Conservation (phyloP, 441 rosid species). For the Hura crepitans region DNA sequence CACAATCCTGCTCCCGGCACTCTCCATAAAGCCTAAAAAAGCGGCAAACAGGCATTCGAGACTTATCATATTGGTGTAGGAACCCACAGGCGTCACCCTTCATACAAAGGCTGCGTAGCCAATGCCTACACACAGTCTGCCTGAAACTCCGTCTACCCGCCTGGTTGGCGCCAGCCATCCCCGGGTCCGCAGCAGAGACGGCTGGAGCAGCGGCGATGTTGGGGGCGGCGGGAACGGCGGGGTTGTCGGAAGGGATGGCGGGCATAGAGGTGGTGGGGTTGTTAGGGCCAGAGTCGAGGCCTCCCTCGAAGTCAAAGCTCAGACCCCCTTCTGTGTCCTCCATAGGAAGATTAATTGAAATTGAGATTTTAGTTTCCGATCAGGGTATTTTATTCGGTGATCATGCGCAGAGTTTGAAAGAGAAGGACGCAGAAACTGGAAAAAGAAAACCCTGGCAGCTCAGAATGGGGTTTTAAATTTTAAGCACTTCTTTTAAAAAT, state of each 20-base stretch:
- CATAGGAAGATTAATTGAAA: no score
- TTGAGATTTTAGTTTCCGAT: no score
- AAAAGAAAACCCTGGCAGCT: no score
- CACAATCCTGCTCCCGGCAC: constrained; percentile 98
- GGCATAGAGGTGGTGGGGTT: constrained; percentile 52
- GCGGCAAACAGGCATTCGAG: constrained; percentile 96
- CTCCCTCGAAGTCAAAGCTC: constrained; percentile 95
- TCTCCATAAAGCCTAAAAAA: constrained; percentile 83
- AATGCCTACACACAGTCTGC: constrained; percentile 97
- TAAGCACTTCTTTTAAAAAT: no score
- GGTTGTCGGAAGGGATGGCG: constrained; percentile 39
- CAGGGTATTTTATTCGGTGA: no score
- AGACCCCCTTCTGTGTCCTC: constrained; percentile 43
- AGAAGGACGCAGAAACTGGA: no score
- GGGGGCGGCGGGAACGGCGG: constrained; percentile 23
- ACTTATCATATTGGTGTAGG: constrained; percentile 93
- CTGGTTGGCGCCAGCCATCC: background rate
- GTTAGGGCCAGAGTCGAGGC: constrained; percentile 61
- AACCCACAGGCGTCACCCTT: constrained; percentile 98
- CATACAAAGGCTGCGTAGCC: constrained; percentile 98
- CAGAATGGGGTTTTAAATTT: no score
- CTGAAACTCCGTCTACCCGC: constrained; percentile 82
- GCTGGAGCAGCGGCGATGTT: constrained; percentile 20
- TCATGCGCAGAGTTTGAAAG: no score
- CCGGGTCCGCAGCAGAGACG: no score